phyloP scores from a whole-genome alignment of 306 rosid genomes.

The Sicyos baderoa region DNA sequence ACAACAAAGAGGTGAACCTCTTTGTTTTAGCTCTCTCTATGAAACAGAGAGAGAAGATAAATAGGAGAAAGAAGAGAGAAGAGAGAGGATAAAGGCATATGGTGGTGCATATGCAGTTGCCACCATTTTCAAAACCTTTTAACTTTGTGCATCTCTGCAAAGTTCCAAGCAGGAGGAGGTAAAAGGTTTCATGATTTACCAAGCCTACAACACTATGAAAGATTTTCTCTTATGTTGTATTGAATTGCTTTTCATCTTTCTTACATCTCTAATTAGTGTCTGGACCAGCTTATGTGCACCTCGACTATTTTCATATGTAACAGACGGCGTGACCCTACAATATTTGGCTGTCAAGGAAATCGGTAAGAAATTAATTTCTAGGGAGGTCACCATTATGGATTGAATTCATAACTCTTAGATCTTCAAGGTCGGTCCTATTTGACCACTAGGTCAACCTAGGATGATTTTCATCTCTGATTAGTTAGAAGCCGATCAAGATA shows the following conservation, averaged over 20 bases:
- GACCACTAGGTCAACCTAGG: no score
- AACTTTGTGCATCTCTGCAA: no score
- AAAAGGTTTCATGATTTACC: slow-evolving; percentile 1
- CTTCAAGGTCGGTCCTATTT: no score
- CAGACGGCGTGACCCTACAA: no score
- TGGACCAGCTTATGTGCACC: no score
- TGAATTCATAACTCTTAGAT: no score
- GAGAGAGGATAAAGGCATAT: background rate
- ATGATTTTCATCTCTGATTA: background rate
- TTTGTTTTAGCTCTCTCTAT: background rate
- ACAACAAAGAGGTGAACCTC: background rate
- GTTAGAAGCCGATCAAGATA: background rate
- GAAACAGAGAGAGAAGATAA: background rate
- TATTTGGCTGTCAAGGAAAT: no score
- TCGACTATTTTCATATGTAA: no score
- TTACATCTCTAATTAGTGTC: no score
- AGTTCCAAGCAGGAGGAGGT: background rate
- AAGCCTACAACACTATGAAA: background rate
- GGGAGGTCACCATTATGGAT: no score
- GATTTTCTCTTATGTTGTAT: no score
- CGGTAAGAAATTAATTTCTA: no score
- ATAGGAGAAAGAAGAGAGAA: background rate
- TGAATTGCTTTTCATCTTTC: background rate
- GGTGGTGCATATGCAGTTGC: background rate
- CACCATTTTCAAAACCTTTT: background rate